Evolutionary conservation across 2,329 filamentous ascomycete species (phyloP).

Genomic region (Colletotrichum tropicale): DNA sequence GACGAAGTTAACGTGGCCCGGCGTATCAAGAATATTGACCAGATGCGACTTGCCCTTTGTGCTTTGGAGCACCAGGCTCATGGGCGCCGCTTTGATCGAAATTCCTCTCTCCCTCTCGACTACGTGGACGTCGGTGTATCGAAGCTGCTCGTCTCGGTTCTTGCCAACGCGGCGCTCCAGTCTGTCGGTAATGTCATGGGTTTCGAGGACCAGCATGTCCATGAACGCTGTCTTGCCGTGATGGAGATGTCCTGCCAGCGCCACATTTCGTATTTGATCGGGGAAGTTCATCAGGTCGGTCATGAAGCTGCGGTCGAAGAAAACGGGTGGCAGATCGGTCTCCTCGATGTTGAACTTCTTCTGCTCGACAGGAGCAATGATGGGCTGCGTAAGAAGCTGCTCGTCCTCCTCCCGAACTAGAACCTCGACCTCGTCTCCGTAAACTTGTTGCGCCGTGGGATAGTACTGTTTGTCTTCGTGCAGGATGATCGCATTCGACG

Average conservation of each 20-base stretch:
- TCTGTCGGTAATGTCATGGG: constrained; percentile 82
- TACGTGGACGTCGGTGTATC: constrained; percentile 92
- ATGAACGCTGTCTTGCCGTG: constrained; percentile 98
- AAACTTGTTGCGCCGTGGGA: constrained; percentile 95
- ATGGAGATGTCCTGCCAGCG: constrained; percentile 89
- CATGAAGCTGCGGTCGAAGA: constrained; percentile 91
- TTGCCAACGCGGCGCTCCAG: constrained; percentile 82
- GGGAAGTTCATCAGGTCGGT: constrained; percentile 95
- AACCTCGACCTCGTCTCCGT: constrained; percentile 92
- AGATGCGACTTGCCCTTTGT: constrained; percentile 95
- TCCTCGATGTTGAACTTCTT: constrained; percentile 98
- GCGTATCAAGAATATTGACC: constrained; percentile 93
- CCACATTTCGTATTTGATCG: constrained; percentile 91
- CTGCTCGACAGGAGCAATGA: constrained; percentile 89
- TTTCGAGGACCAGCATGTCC: constrained; percentile 97
- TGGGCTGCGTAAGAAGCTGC: constrained; percentile 89
- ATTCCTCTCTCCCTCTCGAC: constrained; percentile 88
- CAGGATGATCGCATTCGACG: constrained; percentile 95
- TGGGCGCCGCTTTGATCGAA: constrained; percentile 91
- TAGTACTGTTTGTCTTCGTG: constrained; percentile 99
- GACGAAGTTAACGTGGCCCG: constrained; percentile 97
- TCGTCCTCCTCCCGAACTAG: constrained; percentile 97
- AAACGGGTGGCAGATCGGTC: constrained; percentile 84
- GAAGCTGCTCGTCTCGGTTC: constrained; percentile 84
- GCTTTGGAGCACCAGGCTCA: constrained; percentile 88